Base-by-base conservation (phyloP, 495 filamentous ascomycete genomes). In the Xylaria venustula region DNA sequence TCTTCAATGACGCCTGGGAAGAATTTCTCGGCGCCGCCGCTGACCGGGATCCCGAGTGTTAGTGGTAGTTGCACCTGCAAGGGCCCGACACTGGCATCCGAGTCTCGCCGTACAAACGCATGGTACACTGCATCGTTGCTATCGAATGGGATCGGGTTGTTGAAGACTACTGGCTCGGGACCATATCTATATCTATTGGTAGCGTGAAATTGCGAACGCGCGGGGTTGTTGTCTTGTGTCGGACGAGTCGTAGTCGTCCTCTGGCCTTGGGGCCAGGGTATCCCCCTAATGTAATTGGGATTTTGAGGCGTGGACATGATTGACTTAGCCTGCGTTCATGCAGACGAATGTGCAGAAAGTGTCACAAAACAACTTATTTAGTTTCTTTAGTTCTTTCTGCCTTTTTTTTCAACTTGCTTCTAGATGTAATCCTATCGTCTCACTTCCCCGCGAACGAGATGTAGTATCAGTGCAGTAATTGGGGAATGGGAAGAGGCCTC, bases 1-100 rank as follows among this genome's bases (percentile, higher is more conserved):
- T 53, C 15, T 46, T 42, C 17, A 47, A n/a, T 56, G 8, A 57
- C 6, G 0, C 48, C 51, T 7, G 50, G 51, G 58, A 61, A 58
- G 58, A 61, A 58, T 11, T 66, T 64, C n/a, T 54, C 58, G 26
- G 50, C 7, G n/a, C 22, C 40, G 11, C 44, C 41, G n/a, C 55
- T 20, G 1, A 28, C 50, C 41, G 56, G 55, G 8, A 40, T n/a
- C 32, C 44, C 32, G 1, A 70, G 22, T 17, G 65, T 44, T 22
- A 57, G 17, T 3, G 40, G 44, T n/a, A n/a, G n/a, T n/a, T n/a
- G n/a, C n/a, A n/a, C n/a, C n/a, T n/a, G 5, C 48, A 56, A 25
- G n/a, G 54, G 26, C 64, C 30, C 0, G 47, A 11, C 7, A 67
- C 62, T 26, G 37, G 41, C 62, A 15, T 47, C 20, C 4, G 59